A percentile compares a stretch with the other conserved stretches of the same genome.
These are phyloP conservation scores for Triticum timopheevii DNA, from an alignment of 176 grass and related monocot genomes.

Conservation along the genomic window DNA sequence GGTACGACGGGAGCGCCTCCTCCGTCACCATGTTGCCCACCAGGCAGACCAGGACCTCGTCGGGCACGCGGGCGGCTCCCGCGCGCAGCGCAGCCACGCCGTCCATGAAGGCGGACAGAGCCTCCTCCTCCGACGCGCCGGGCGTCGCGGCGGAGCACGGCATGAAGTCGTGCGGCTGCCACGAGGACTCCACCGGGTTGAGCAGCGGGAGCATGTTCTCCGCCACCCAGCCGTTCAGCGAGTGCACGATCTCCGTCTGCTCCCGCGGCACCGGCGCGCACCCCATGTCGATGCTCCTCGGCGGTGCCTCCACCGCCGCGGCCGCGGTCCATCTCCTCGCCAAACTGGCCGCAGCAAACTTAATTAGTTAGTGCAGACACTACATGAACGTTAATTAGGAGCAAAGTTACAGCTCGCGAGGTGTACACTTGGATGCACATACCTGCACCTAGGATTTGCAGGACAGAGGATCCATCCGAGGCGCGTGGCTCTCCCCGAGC, in stretches of 20 bases:
- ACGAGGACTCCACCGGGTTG: constrained; percentile 37
- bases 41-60: constrained; percentile 44
- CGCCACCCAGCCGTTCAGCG: constrained; percentile 42
- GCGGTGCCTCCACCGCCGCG: background rate
- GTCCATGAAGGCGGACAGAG: background rate
- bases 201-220: constrained; percentile 53
- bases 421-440: background rate
- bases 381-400: too few species aligned
- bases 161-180: constrained; percentile 56
- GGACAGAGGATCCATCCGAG: background rate
- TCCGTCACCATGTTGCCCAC: constrained; percentile 44
- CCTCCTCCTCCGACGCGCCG: background rate
- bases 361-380: background rate
- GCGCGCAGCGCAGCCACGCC: constrained; percentile 10
- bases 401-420: too few species aligned
- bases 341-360: background rate
- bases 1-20: constrained; percentile 38
- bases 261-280: constrained; percentile 14
- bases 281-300: background rate
- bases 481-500: background rate
- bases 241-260: constrained; percentile 29
- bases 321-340: background rate
- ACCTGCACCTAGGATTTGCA: background rate
- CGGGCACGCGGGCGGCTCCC: background rate
- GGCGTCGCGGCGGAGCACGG: constrained; percentile 12